Evolutionary conservation across 306 rosid genomes (phyloP), one percentile per base, ranked within the genome.

Genomic region (Heteromeles arbutifolia): DNA sequence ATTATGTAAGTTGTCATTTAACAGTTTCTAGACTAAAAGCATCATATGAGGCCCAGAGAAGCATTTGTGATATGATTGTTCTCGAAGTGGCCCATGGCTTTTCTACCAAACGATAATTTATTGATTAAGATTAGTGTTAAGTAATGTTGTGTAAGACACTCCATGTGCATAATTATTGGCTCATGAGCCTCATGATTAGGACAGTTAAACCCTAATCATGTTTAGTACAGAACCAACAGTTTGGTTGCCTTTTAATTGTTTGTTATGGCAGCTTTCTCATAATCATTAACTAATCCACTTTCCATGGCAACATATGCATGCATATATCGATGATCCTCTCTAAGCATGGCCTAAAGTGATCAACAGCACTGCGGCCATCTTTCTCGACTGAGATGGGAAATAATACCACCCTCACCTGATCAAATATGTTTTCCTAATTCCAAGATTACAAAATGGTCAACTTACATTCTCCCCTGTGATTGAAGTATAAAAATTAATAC

Each of bases 181-280:
- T 76, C 18, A 37, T 70, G 81, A 53, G 78, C 66, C 74, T 44
- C 78, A 70, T 77, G 81, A 81, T 77, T 75, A 81, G 78, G 79
- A 78, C 65, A 45, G 65, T 81, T 58, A 70, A 70, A 61, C 76
- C 76, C 74, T 32, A 61, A 83, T 85, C 63, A 77, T 65, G 74
- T 18, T 53, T 11, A 71, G 69, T 73, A 63, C 83, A 76, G 50
- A 81, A 74, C 77, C 69, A 85, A 69, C 79, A 67, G 72, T 84
- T 52, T 54, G 78, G 82, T 77, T 65, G 79, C 68, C 75, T 82
- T 82, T 76, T 57, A 59, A 44, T 69, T 44, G 6, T 22, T 22
- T 56, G 9, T 37, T 43, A 28, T 77, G 28, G 57, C 56, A 43
- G 24, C 32, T 72, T 75, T 63, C 57, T 75, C 39, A 44, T 13